Evolutionary conservation across 1,139 yeast species (phyloP), one percentile per base, ranked within the genome.

Genomic region (Debaryomyces nepalensis): DNA sequence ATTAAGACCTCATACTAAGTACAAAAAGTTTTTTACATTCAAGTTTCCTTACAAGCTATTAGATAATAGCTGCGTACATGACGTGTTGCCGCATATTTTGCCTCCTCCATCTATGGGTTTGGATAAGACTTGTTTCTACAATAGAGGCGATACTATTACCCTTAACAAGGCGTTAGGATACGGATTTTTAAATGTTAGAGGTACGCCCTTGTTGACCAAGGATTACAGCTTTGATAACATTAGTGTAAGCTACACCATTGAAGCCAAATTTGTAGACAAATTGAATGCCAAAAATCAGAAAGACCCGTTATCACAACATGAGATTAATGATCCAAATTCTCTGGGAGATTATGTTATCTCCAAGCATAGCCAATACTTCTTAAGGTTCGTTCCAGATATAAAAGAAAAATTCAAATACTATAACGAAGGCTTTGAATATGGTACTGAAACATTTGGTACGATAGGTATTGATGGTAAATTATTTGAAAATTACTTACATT

Each of bases 51-150:
- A 68, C 27, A 73, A 70, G 43, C 61, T 82, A 33, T 61, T 84
- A 31, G 90, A 84, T 52, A 75, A 73, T 26, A 63, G 73, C 2
- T 84, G 90, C 55, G 68, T 74, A 18, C 80, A 81, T 50, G 74
- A 77, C 30, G 63, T 75, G 11, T 63, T 73, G 26, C 66, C 77
- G 1, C 90, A 84, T 57, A 68, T 77, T 30, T 57, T 77, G 37
- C 70, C 84, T 6, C 90, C 90, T 0, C 89, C 90, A 9, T 73
- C 86, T 18, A 65, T 81, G 58, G 90, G 90, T 2, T 58, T 81
- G 3, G 84, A 81, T 54, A 59, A 61, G 22, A 68, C 76, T 0
- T 59, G 74, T 29, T 73, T 73, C 40, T 52, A 56, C 41, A 68
- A 64, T 34, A 54, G 68, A 36, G 74, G 73, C 3, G 68, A 63